Evolutionary conservation across 73 alveolate species (phyloP).

Genomic region (Durusdinium trenchii): DNA sequence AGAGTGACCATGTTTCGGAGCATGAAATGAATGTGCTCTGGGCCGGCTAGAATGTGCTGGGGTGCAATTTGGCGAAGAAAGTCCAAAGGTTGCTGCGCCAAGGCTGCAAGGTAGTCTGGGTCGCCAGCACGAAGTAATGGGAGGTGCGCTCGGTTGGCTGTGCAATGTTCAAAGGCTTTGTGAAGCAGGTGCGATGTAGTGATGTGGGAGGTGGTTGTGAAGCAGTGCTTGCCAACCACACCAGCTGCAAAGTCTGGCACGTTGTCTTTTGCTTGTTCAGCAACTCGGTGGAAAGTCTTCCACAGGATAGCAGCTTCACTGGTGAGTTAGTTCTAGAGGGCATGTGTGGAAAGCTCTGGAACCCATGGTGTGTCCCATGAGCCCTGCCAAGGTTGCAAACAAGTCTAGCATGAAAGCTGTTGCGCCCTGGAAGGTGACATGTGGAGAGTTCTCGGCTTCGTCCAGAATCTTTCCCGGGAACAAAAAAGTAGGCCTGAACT

Average conservation of each 20-base stretch:
- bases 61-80: background rate
- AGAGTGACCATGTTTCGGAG: background rate
- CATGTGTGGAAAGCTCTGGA: background rate
- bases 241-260: background rate
- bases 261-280: background rate
- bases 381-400: background rate
- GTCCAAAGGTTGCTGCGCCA: background rate
- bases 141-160: background rate
- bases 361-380: background rate
- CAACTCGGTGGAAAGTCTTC: background rate
- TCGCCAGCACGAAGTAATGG: background rate
- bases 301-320: background rate
- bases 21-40: constrained; percentile 29
- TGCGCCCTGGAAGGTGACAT: constrained; percentile 27
- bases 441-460: background rate
- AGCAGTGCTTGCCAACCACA: constrained; percentile 34
- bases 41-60: background rate
- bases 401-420: background rate
- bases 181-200: background rate
- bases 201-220: constrained; percentile 20
- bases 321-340: background rate
- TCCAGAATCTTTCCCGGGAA: constrained; percentile 22
- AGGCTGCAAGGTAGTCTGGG: background rate
- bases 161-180: background rate
- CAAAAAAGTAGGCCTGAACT: background rate